Conservation (phyloP, 2,329 filamentous ascomycete species). For the Botryotinia calthae region DNA sequence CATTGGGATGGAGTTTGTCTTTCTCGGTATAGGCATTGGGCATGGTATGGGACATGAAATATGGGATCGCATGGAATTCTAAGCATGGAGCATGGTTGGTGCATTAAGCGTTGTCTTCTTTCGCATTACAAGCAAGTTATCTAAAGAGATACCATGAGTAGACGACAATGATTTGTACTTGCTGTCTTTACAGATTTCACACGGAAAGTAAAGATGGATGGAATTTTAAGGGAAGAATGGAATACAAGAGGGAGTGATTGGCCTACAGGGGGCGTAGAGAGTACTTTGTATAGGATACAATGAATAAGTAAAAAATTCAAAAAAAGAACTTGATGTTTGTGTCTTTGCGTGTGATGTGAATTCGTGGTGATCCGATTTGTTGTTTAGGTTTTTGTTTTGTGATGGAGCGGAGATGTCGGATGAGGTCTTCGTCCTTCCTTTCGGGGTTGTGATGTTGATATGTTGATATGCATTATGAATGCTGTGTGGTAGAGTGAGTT, state of each 20-base stretch:
- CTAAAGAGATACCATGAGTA: background rate
- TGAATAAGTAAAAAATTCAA: background rate
- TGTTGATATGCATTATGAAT: background rate
- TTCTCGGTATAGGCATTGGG: background rate
- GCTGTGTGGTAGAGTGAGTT: background rate
- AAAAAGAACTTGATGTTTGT: background rate
- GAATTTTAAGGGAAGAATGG: background rate
- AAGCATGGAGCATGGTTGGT: background rate
- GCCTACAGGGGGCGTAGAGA: background rate
- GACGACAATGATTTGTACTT: constrained; percentile 3
- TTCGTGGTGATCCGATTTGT: background rate
- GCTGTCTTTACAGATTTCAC: background rate
- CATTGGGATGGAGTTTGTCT: background rate
- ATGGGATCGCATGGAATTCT: background rate
- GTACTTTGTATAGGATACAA: constrained; percentile 1
- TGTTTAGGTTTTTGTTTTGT: background rate
- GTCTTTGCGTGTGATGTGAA: background rate
- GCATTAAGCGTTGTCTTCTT: background rate
- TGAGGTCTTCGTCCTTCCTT: background rate
- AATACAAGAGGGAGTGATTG: background rate
- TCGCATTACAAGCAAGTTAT: background rate
- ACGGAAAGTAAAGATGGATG: background rate
- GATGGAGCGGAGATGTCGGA: background rate
- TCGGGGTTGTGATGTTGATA: background rate
- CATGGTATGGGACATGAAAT: background rate